Evolutionary conservation across 805 yeast species (phyloP), one percentile per base, ranked within the genome.

Genomic region (Nakazawaea peltata): DNA sequence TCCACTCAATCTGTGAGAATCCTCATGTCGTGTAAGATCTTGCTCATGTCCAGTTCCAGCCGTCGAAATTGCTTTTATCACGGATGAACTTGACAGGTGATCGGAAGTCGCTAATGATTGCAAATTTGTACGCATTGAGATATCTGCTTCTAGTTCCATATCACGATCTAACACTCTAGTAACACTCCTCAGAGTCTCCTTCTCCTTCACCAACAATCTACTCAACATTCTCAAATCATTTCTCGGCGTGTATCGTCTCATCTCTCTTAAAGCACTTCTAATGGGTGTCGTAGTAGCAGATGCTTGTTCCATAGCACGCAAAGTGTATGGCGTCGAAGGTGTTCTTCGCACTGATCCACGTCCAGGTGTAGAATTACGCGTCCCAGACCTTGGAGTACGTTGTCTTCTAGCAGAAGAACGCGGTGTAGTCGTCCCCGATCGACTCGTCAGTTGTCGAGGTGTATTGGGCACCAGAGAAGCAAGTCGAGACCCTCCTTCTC

Each of bases 301-400:
- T 7, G 18, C 34, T 12, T 33, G 37, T 9, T 52, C 46, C 17
- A 56, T 44, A 0, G 58, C 53, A 21, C 47, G 44, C 28, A 53
- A 33, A 1, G 59, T 53, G 10, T 57, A 43, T 7, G 62, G 61
- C 1, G 60, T 57, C 5, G 54, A 45, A 2, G 62, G 56, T 26
- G 15, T 27, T 19, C 50, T 43, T 19, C 51, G 41, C 12, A 54
- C 51, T 5, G 55, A 43, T 28, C 43, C 42, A 11, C 26, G 33
- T 10, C 43, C 41, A 12, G 39, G 39, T 3, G 39, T 36, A 9
- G 34, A 26, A 22, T 19, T 19, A 4, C 37, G 28, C 3, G 40
- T 34, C 35, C 42, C 9, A 50, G 51, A 11, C 44, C 47, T 24
- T 19, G 44, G 25, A 37, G 36, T 34, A n/a, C 23, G 23, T 21